Base-by-base conservation (phyloP, 163 green algal species). In the Chloromonas sp. region DNA sequence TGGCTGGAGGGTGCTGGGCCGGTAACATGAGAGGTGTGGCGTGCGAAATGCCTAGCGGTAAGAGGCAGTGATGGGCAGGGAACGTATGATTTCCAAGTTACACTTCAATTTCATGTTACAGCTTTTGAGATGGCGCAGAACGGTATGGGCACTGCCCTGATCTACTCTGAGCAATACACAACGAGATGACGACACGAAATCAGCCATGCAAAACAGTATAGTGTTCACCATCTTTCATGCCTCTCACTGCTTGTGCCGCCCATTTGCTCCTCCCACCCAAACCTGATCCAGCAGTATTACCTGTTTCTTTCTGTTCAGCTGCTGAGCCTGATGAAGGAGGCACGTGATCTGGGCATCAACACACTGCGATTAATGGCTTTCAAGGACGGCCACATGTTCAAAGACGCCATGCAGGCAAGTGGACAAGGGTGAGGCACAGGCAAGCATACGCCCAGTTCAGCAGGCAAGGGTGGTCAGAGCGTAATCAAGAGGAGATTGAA, bases 361-460 rank as follows among this genome's bases (percentile, higher is more conserved):
- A 86, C 87, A n/a, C 60, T 90, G 66, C 85, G 87, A 8, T 78
- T 90, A 61, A 77, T 88, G 2, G 87, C 87, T 60, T 88, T 90
- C 71, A 81, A 78, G 2, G 87, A 90, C 81, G 87, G 87, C 60
- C 14, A 81, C 62, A 82, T 2, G n/a, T 76, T 3, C 15, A 78
- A 70, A 2, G 61, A 60, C 2, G 78, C 79, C 1, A 1, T 90
- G 71, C 87, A 90, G 76, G 71, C 84, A 58, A 71, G 60, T 5
- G 2, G 74, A 2, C 36, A 70, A 82, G 60, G 59, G 57, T 15
- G 58, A 77, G 60, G 60, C 74, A 1, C 60, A 71, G 58, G 80
- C 14, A 11, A 66, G 3, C 60, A 14, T 14, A 83, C 1, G 78
- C 5, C 58, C 36, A 59, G 78, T 11, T n/a, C 8, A 11, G 66